A percentile compares a stretch with the other conserved stretches of the same genome.
phyloP scores from a whole-genome alignment of 306 rosid species.

The Leucaena leucocephala region DNA sequence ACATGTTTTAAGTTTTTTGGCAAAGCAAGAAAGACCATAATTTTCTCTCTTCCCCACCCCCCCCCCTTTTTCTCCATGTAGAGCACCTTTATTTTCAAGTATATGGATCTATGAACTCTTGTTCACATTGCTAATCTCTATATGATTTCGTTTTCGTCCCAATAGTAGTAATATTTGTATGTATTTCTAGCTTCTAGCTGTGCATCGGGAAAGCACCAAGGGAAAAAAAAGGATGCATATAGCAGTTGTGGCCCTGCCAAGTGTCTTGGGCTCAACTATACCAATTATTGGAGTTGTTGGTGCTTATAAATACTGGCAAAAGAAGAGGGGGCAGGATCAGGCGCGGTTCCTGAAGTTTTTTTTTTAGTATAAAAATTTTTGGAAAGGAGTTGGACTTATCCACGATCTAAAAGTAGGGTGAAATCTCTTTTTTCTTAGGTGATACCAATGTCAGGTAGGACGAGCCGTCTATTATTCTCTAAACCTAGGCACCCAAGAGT shows the following conservation, averaged over 20 bases:
- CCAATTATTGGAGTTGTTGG: slow-evolving; percentile 41
- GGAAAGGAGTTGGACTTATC: no score
- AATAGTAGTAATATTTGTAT: slow-evolving; percentile 20
- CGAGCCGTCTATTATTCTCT: no score
- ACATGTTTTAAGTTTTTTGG: no score
- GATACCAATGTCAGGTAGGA: no score
- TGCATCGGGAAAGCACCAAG: slow-evolving; percentile 27
- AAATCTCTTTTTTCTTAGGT: no score
- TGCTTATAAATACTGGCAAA: slow-evolving; percentile 81
- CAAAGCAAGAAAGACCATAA: no score
- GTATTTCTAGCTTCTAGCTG: slow-evolving; percentile 52
- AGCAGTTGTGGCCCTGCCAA: slow-evolving; percentile 50
- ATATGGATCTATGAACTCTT: slow-evolving; percentile 15
- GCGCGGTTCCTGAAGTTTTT: slow-evolving; percentile 88
- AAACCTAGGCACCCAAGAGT: no score
- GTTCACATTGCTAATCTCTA: slow-evolving; percentile 6
- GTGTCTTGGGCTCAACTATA: slow-evolving; percentile 38
- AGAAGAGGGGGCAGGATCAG: slow-evolving; percentile 85
- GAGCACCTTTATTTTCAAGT: no score
- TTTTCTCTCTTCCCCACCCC: no score
- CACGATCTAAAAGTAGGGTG: no score
- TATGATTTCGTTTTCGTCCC: background rate
- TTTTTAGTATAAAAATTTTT: no score
- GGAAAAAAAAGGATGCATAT: slow-evolving; percentile 47
- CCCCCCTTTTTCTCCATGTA: no score